phyloP scores from a whole-genome alignment of 2,329 filamentous ascomycete species.

The Neofusicoccum cordaticola region DNA sequence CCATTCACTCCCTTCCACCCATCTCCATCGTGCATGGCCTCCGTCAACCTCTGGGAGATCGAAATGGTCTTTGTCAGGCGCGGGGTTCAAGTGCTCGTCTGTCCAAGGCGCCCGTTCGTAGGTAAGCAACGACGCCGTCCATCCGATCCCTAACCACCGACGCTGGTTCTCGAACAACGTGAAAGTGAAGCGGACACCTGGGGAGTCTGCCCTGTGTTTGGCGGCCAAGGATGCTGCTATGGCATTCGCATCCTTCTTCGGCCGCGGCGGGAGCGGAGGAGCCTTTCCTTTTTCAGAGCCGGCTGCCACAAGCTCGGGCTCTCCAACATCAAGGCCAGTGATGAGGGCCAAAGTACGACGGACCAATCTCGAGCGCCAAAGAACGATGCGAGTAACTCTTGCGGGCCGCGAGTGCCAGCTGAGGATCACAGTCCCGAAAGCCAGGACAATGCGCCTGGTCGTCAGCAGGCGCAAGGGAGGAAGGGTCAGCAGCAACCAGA shows the following conservation, averaged over 20 bases:
- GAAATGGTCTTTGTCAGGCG: conserved; percentile 71
- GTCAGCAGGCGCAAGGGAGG: conserved; percentile 84
- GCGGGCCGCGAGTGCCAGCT: conserved; percentile 91
- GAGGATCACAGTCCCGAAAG: conserved; percentile 78
- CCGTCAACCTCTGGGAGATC: conserved; percentile 65
- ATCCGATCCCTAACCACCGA: conserved; percentile 90
- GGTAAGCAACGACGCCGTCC: conserved; percentile 86
- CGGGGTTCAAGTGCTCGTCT: conserved; percentile 85
- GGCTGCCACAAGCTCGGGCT: conserved; percentile 22
- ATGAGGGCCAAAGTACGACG: conserved; percentile 67
- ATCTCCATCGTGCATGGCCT: conserved; percentile 66
- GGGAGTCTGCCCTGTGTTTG: conserved; percentile 48
- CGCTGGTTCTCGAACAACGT: conserved; percentile 95
- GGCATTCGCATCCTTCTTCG: conserved; percentile 46
- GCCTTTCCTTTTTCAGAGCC: conserved; percentile 27
- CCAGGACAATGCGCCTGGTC: conserved; percentile 77
- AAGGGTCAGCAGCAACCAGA: conserved; percentile 82
- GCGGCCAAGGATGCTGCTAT: conserved; percentile 46
- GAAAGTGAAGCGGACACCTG: conserved; percentile 93
- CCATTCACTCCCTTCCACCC: conserved; percentile 86
- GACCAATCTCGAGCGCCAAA: conserved; percentile 82
- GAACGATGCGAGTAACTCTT: conserved; percentile 76
- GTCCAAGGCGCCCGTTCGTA: conserved; percentile 93
- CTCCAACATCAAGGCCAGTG: conserved; percentile 75
- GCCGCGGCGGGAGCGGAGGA: conserved; percentile 38